phyloP scores from a whole-genome alignment of 257 asterid species.

The Solanum dulcamara region DNA sequence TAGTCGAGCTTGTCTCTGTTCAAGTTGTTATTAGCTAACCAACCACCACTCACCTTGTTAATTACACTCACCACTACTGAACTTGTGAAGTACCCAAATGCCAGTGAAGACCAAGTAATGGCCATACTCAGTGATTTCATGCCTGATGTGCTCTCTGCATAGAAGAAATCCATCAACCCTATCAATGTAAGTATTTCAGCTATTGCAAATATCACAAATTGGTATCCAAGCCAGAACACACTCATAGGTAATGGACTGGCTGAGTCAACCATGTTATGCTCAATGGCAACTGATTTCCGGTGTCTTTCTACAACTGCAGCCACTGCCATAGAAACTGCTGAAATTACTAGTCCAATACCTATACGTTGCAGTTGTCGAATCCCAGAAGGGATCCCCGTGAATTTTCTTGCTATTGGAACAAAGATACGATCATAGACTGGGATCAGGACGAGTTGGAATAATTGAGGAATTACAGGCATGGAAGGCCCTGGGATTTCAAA shows the following conservation, averaged over 20 bases:
- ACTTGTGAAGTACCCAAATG: slow-evolving; percentile 59
- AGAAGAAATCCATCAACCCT: slow-evolving; percentile 62
- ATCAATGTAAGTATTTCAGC: slow-evolving; percentile 59
- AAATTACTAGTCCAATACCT: background rate
- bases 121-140: slow-evolving; percentile 62
- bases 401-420: slow-evolving; percentile 3
- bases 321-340: background rate
- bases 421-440: slow-evolving; percentile 13
- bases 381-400: slow-evolving; percentile 13
- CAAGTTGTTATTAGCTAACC: slow-evolving; percentile 52
- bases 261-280: slow-evolving; percentile 49
- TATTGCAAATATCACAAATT: slow-evolving; percentile 38
- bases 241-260: slow-evolving; percentile 40
- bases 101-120: slow-evolving; percentile 59
- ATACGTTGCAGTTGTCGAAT: slow-evolving; percentile 19
- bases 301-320: slow-evolving; percentile 1
- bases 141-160: slow-evolving; percentile 51
- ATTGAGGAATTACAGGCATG: slow-evolving; percentile 46
- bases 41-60: slow-evolving; percentile 59
- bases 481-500: slow-evolving; percentile 59
- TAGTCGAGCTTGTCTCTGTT: slow-evolving; percentile 51
- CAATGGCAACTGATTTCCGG: slow-evolving; percentile 28
- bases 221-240: slow-evolving; percentile 57
- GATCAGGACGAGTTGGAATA: slow-evolving; percentile 21
- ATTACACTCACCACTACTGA: slow-evolving; percentile 55